These are phyloP conservation scores for Mangifera indica DNA, from an alignment of 345 rosid genomes.

Conservation along the genomic window DNA sequence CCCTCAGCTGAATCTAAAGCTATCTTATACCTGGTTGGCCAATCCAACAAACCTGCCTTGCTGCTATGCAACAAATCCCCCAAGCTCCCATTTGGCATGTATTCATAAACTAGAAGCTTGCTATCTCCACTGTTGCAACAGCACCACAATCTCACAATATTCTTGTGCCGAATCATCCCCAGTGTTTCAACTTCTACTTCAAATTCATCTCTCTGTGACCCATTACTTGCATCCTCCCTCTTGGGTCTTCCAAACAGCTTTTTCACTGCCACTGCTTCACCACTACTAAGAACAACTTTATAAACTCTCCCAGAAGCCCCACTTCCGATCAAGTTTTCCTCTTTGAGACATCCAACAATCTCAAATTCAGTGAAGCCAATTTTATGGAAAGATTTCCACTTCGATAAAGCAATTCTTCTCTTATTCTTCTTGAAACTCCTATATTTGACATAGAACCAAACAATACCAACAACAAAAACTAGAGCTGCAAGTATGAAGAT, in stretches of 20 bases:
- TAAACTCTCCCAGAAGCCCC: constrained; percentile 91
- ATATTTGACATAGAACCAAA: constrained; percentile 59
- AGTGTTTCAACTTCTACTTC: constrained; percentile 74
- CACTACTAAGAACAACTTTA: constrained; percentile 61
- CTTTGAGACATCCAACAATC: constrained; percentile 51
- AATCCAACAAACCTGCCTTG: constrained; percentile 58
- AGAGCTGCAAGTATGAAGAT: constrained; percentile 53
- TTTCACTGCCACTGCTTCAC: constrained; percentile 84
- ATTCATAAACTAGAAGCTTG: constrained; percentile 85
- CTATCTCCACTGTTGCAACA: constrained; percentile 59
- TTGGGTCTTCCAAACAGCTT: constrained; percentile 46
- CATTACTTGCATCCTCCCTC: constrained; percentile 31
- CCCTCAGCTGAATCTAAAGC: constrained; percentile 91
- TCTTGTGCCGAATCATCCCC: constrained; percentile 90
- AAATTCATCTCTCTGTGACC: constrained; percentile 48
- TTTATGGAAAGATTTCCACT: constrained; percentile 91
- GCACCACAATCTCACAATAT: constrained; percentile 84
- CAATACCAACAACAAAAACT: constrained; percentile 56
- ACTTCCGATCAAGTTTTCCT: constrained; percentile 71
- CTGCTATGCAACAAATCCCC: constrained; percentile 59
- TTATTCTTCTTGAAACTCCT: constrained; percentile 42
- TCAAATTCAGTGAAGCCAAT: constrained; percentile 75
- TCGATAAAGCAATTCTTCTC: constrained; percentile 36
- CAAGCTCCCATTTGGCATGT: constrained; percentile 90
- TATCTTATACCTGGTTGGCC: constrained; percentile 69